Base-by-base conservation (phyloP, 2,329 filamentous ascomycete genomes). In the Aspergillus carbonarius region DNA sequence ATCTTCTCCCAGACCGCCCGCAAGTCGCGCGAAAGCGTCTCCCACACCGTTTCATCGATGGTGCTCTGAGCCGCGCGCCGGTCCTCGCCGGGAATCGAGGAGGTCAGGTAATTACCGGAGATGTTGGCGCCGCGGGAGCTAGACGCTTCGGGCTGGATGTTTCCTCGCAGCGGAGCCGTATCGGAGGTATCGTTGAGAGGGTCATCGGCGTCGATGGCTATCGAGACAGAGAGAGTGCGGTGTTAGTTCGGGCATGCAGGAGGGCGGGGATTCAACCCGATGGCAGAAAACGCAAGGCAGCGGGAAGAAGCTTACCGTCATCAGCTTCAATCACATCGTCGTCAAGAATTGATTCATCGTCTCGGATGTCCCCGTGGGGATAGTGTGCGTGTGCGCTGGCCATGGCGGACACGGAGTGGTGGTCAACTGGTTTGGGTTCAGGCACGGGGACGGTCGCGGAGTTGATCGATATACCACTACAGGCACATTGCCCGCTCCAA, bases 1-100 rank as follows among this genome's bases (percentile, higher is more conserved):
- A 99, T 92, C 83, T 99, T 99, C 78, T 91, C 90, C 93, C 95
- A 98, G 35, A 98, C 92, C 25, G 92, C 95, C 7, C 93, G 78
- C 65, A 99, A 80, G 75, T 99, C 95, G 66, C 95, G 89, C 54
- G 90, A 91, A 60, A 99, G 82, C n/a, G 95, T 99, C 44, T 93
- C 91, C 95, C 95, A 99, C 40, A 99, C 95, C 1, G 88, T 88
- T 79, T 99, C 95, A 76, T 99, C 95, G 75, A 99, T 96, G 47
- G 95, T 99, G 78, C 96, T 96, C 65, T 89, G 87, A 7, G 92
- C 86, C 15, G 95, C 93, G 63, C 89, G 85, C 55, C 95, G 90
- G 79, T 99, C 95, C 76, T 98, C 93, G 66, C 95, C 95, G 2
- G 89, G 89, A 71, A 99, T 96, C 59, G 88, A 87, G 20, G 91